Evolutionary conservation across 2,329 filamentous ascomycete genomes (phyloP).

Genomic region (Venturia oleaginea): DNA sequence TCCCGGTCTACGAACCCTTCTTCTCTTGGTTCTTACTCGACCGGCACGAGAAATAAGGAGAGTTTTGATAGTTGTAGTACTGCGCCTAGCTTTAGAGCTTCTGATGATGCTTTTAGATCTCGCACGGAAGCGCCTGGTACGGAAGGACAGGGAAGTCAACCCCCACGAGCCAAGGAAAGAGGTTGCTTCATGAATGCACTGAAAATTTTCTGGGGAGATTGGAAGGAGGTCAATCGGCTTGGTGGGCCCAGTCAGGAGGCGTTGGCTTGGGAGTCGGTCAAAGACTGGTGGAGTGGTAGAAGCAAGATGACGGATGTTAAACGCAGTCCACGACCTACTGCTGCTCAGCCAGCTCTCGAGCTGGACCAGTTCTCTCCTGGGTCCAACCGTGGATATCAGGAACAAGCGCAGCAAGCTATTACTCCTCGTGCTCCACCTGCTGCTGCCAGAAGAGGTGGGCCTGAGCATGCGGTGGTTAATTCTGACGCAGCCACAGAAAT

Average conservation of each 20-base stretch:
- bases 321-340: not conserved
- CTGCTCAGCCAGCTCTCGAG: not conserved
- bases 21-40: not conserved
- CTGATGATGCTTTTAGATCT: not conserved
- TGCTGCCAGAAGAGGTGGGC: not conserved
- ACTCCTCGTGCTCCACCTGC: not conserved
- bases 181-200: not conserved
- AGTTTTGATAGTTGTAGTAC: not conserved
- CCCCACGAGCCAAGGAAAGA: not conserved
- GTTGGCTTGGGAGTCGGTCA: not conserved
- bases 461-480: not conserved
- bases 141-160: not conserved
- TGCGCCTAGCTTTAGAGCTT: not conserved
- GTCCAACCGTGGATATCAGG: not conserved
- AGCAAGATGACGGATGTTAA: not conserved
- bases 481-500: not conserved
- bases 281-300: not conserved
- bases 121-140: not conserved
- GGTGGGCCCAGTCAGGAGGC: slow-evolving; percentile 1
- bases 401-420: not conserved
- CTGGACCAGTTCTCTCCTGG: not conserved
- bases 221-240: not conserved
- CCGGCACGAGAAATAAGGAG: not conserved
- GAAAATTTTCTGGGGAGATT: not conserved
- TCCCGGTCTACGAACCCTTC: not conserved